Evolutionary conservation across 805 yeast genomes (phyloP).

Genomic region (Ogataea kodamae): DNA sequence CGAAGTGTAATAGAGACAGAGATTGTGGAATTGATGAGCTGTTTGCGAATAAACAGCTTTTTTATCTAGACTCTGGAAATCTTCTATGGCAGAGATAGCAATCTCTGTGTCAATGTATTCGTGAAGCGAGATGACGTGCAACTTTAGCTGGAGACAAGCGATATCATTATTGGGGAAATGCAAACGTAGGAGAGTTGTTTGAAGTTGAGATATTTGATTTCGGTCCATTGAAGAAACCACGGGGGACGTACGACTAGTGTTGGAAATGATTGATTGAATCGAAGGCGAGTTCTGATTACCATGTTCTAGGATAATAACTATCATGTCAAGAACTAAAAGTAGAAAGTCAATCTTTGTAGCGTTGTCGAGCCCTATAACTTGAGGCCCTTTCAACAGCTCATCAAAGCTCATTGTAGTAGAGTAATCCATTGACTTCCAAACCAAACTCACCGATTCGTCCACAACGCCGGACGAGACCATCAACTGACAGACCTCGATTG

Average conservation of each 20-base stretch:
- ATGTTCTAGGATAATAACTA: neutral
- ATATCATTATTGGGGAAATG: neutral
- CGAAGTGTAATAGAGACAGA: slow-evolving; percentile 8
- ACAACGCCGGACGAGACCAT: too few relatives aligned
- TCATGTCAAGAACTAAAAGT: slow-evolving; percentile 1
- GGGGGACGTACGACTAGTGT: neutral
- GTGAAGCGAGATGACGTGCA: neutral
- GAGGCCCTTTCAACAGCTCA: neutral
- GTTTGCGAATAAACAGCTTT: slow-evolving; percentile 12
- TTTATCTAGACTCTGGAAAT: slow-evolving; percentile 1
- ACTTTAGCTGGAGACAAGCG: neutral
- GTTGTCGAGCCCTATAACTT: too few relatives aligned
- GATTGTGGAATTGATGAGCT: slow-evolving; percentile 8
- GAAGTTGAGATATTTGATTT: slow-evolving; percentile 1
- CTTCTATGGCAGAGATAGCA: slow-evolving; percentile 2
- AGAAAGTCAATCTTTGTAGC: slow-evolving; percentile 1
- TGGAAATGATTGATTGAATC: neutral
- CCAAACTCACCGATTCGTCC: slow-evolving; percentile 4
- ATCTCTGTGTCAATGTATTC: slow-evolving; percentile 1
- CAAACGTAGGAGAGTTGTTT: neutral
- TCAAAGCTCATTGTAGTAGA: too few relatives aligned
- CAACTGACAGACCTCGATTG: too few relatives aligned
- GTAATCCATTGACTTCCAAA: too few relatives aligned
- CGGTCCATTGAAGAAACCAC: slow-evolving; percentile 1
- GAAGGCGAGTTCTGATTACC: neutral